Conservation (phyloP, 1,284 basidiomycete genomes). For the Cryptococcus wingfieldii region DNA sequence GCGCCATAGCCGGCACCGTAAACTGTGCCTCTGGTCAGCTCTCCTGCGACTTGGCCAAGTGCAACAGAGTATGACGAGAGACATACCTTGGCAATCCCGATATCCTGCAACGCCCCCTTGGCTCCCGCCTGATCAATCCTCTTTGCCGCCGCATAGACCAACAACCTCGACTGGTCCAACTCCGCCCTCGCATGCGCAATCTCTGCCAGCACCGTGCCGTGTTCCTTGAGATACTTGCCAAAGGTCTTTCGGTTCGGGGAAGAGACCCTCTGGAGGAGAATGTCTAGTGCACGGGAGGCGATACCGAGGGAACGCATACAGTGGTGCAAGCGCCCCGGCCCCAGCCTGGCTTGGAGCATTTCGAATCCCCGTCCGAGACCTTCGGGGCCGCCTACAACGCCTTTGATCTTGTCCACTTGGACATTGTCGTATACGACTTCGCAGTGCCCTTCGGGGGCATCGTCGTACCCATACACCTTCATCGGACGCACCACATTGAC, state of each 20-base stretch:
- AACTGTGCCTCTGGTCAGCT: constrained; percentile 56
- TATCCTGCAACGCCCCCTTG: constrained; percentile 94
- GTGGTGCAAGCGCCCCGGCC: constrained; percentile 96
- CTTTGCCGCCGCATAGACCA: constrained; percentile 89
- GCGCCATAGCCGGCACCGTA: constrained; percentile 83
- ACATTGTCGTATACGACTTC: constrained; percentile 94
- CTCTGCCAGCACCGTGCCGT: constrained; percentile 85
- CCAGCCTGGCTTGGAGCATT: constrained; percentile 96
- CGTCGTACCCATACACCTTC: constrained; percentile 89
- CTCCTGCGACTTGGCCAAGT: neutral
- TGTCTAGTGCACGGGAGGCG: constrained; percentile 78
- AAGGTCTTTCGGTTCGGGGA: constrained; percentile 88
- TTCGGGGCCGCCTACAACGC: constrained; percentile 65
- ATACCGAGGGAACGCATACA: constrained; percentile 96
- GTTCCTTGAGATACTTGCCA: constrained; percentile 83
- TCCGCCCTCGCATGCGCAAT: constrained; percentile 90
- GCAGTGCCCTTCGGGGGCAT: constrained; percentile 92
- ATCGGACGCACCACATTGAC: constrained; percentile 87
- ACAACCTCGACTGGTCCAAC: constrained; percentile 78
- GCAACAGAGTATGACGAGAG: neutral
- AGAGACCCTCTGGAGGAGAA: constrained; percentile 87
- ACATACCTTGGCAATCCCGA: constrained; percentile 87
- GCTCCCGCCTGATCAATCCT: constrained; percentile 87
- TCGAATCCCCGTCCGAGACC: constrained; percentile 88
- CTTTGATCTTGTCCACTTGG: constrained; percentile 62